These are phyloP conservation scores for Aspergillus ibericus DNA, from an alignment of 2,329 filamentous ascomycete species.

Conservation along the genomic window DNA sequence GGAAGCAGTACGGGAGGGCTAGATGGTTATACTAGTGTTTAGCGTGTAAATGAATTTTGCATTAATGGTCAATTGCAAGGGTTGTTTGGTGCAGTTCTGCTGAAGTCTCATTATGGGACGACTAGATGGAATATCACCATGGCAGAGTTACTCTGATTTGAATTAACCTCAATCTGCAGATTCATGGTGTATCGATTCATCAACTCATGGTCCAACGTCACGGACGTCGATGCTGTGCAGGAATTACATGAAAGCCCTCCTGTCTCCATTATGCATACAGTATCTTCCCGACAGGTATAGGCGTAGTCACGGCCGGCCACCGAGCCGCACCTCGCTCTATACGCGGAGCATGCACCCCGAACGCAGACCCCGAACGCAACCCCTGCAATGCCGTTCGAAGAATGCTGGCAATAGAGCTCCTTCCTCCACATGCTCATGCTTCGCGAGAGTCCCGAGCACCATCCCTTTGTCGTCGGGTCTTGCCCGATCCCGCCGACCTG, in stretches of 20 bases:
- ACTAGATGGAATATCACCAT: no score
- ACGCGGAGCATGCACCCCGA: neutral
- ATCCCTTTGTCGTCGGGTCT: constrained; percentile 35
- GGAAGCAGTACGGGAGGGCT: no score
- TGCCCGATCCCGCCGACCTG: constrained; percentile 44
- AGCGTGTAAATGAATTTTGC: no score
- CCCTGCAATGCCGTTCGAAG: constrained; percentile 5
- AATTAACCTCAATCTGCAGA: neutral
- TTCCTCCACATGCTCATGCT: constrained; percentile 12
- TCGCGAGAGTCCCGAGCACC: constrained; percentile 27
- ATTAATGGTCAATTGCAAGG: no score
- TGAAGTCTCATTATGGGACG: no score
- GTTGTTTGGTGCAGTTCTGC: no score
- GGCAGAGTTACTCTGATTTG: no score
- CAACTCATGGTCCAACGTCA: constrained; percentile 30
- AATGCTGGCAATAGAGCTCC: constrained; percentile 7
- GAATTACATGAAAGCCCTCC: constrained; percentile 21
- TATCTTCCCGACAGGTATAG: neutral
- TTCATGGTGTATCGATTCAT: constrained; percentile 31
- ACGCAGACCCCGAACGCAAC: no score
- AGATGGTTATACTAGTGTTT: no score
- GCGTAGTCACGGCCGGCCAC: neutral
- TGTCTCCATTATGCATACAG: constrained; percentile 22
- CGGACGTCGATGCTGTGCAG: constrained; percentile 26
- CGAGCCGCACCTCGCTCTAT: neutral